Percentiles rank a stretch among this genome's conserved stretches.
Evolutionary conservation across 805 yeast species (phyloP).

Genomic region (Suhomyces emberorum): DNA sequence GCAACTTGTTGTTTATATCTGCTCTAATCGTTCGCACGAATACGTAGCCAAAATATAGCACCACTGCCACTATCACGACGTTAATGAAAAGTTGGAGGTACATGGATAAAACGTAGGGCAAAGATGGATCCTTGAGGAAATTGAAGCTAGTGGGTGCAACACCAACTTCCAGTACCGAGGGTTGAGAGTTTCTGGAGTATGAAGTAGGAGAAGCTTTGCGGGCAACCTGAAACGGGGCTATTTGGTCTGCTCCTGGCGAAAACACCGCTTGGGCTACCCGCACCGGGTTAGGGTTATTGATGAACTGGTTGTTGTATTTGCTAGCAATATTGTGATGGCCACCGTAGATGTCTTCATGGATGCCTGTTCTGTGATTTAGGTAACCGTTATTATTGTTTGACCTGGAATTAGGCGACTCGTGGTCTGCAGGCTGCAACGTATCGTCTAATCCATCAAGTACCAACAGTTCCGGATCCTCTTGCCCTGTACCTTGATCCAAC

Average conservation of each 20-base stretch:
- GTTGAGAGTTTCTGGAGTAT: background rate
- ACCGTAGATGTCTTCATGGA: background rate
- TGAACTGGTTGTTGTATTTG: background rate
- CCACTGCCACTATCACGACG: constrained; percentile 44
- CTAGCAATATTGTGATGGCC: background rate
- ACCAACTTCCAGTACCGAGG: no score
- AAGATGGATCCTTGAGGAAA: constrained; percentile 42
- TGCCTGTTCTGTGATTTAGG: background rate
- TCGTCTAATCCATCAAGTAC: background rate
- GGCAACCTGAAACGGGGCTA: background rate
- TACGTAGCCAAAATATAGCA: constrained; percentile 50
- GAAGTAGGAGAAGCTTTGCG: background rate
- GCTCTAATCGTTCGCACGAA: constrained; percentile 54
- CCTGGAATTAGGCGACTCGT: background rate
- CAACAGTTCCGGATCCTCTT: no score
- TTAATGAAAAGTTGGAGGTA: constrained; percentile 67
- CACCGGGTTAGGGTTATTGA: background rate
- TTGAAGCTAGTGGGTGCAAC: background rate
- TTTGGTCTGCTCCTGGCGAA: background rate
- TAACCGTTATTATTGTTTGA: background rate
- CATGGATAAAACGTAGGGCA: constrained; percentile 56
- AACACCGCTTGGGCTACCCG: background rate
- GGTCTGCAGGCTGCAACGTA: background rate
- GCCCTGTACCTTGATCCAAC: no score
- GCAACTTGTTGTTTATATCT: constrained; percentile 73